Conservation (phyloP, 495 filamentous ascomycete species). For the Xanthoparmelia taractica region DNA sequence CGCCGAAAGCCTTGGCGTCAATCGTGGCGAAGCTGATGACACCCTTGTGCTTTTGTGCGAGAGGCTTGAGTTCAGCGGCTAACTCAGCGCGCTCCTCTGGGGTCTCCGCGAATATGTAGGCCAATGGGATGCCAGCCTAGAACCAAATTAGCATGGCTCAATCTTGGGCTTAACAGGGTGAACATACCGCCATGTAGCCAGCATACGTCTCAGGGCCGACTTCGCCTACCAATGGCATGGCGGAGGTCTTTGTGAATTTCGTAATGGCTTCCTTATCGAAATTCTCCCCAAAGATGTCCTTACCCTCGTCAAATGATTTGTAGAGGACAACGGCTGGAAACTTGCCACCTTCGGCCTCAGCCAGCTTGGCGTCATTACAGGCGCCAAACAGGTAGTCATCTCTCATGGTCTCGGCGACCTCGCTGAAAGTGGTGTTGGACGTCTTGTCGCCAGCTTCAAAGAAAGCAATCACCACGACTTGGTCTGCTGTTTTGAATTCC, state of each 20-base stretch:
- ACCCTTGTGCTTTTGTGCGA: slow-evolving; percentile 59
- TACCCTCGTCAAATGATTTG: slow-evolving; percentile 98
- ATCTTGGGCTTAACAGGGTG: neutral
- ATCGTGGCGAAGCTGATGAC: slow-evolving; percentile 95
- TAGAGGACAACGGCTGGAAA: slow-evolving; percentile 86
- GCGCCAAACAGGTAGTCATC: slow-evolving; percentile 90
- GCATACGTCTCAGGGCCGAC: slow-evolving; percentile 97
- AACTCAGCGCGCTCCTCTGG: slow-evolving; percentile 78
- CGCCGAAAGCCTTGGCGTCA: slow-evolving; percentile 89
- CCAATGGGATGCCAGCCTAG: slow-evolving; percentile 80
- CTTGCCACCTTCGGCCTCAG: slow-evolving; percentile 81
- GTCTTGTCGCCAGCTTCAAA: slow-evolving; percentile 76
- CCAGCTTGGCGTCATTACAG: slow-evolving; percentile 71
- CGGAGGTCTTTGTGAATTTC: slow-evolving; percentile 72
- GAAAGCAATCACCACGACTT: slow-evolving; percentile 90
- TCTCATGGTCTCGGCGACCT: slow-evolving; percentile 73
- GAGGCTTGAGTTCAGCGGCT: slow-evolving; percentile 50
- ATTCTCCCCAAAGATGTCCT: slow-evolving; percentile 69
- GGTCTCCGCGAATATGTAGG: slow-evolving; percentile 96
- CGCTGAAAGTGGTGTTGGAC: slow-evolving; percentile 69
- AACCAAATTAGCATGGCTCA: slow-evolving; percentile 7
- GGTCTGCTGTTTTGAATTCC: slow-evolving; percentile 96
- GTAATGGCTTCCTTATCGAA: slow-evolving; percentile 70
- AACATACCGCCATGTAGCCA: slow-evolving; percentile 79
- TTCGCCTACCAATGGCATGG: slow-evolving; percentile 89